Conservation (phyloP, 441 rosid species). For the Metrosideros polymorpha region DNA sequence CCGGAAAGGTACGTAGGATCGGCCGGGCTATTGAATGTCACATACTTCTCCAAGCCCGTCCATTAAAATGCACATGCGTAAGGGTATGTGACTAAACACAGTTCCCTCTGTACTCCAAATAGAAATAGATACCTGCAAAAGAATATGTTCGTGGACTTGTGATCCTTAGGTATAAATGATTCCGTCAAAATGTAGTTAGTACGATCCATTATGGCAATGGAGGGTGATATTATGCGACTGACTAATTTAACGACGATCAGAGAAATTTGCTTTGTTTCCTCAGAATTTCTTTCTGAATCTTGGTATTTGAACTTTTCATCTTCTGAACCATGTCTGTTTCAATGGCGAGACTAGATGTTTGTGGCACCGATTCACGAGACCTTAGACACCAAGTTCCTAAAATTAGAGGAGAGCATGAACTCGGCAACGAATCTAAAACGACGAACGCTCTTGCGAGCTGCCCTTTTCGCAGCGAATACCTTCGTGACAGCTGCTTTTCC, state of each 20-base stretch:
- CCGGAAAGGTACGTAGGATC: neutral
- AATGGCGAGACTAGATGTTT: constrained; percentile 4
- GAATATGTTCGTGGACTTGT: too few species aligned
- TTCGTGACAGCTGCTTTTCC: constrained; percentile 21
- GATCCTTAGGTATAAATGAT: neutral
- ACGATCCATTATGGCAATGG: neutral
- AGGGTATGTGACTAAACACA: neutral
- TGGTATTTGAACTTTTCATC: neutral
- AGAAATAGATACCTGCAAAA: too few species aligned
- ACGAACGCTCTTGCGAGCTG: neutral
- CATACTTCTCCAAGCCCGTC: neutral
- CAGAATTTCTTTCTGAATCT: neutral
- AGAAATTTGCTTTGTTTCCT: neutral
- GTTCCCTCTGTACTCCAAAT: too few species aligned
- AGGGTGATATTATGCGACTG: neutral
- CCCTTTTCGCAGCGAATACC: constrained; percentile 5
- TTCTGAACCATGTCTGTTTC: neutral
- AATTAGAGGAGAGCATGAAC: constrained; percentile 9
- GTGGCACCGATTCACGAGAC: constrained; percentile 19
- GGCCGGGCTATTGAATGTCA: neutral
- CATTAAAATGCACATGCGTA: neutral
- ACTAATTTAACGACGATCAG: neutral
- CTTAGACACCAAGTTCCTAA: constrained; percentile 16
- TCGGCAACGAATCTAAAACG: constrained; percentile 7
- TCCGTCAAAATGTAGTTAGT: too few species aligned